phyloP scores from a whole-genome alignment of 2,329 filamentous ascomycete species.

The Fusarium coicis region DNA sequence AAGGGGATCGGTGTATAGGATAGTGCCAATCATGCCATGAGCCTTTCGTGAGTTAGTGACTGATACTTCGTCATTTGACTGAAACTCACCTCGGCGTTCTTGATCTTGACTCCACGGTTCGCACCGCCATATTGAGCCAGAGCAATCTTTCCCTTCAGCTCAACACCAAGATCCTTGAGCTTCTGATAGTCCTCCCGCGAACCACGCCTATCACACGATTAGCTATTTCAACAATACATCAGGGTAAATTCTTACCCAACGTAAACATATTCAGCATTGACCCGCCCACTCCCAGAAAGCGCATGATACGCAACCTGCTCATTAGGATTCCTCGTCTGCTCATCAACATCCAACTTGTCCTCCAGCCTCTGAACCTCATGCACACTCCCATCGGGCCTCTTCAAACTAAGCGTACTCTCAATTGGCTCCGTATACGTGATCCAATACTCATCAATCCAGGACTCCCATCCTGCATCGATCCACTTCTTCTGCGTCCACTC shows the following conservation, averaged over 20 bases:
- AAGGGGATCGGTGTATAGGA: slow-evolving; percentile 15
- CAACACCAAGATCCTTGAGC: slow-evolving; percentile 20
- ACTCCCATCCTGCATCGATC: slow-evolving; percentile 32
- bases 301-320: slow-evolving; percentile 26
- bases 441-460: slow-evolving; percentile 36
- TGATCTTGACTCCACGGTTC: slow-evolving; percentile 33
- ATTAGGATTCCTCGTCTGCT: slow-evolving; percentile 15
- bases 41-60: neutral
- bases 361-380: slow-evolving; percentile 31
- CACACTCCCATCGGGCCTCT: slow-evolving; percentile 11
- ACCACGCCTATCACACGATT: neutral
- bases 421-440: slow-evolving; percentile 33
- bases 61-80: fast-evolving
- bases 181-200: slow-evolving; percentile 17
- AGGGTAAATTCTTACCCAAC: neutral
- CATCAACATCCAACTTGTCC: slow-evolving; percentile 27
- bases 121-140: slow-evolving; percentile 16
- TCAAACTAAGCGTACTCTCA: slow-evolving; percentile 31
- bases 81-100: slow-evolving; percentile 22
- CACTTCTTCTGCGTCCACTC: slow-evolving; percentile 37
- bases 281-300: neutral
- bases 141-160: slow-evolving; percentile 20
- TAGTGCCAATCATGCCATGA: slow-evolving; percentile 26
- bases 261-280: slow-evolving; percentile 27
- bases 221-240: fast-evolving